Conservation (phyloP, 2,329 filamentous ascomycete genomes). For the Colletotrichum camelliae region DNA sequence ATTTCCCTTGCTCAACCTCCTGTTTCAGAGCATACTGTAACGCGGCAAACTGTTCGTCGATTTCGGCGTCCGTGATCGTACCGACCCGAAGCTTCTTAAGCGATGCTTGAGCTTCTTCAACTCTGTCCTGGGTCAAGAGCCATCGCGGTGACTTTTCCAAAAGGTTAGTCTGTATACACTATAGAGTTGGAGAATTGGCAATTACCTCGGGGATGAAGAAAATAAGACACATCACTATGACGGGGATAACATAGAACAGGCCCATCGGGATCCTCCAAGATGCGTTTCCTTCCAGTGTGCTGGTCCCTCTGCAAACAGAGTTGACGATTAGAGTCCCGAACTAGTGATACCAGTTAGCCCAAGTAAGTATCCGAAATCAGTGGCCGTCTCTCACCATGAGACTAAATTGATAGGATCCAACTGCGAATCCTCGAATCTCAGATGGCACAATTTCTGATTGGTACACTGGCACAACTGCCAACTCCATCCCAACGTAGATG, state of each 20-base stretch:
- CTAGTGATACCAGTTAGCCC: not conserved
- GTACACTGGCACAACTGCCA: slow-evolving; percentile 41
- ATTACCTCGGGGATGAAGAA: slow-evolving; percentile 33
- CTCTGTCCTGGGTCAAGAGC: slow-evolving; percentile 30
- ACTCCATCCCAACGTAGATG: slow-evolving; percentile 44
- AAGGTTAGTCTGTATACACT: not conserved
- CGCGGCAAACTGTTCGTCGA: slow-evolving; percentile 25
- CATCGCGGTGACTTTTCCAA: slow-evolving; percentile 29
- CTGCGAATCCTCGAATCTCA: slow-evolving; percentile 35
- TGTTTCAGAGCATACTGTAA: slow-evolving; percentile 3
- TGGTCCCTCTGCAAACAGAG: slow-evolving; percentile 34
- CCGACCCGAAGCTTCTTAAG: slow-evolving; percentile 29
- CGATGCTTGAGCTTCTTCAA: slow-evolving; percentile 31
- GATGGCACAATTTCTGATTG: slow-evolving; percentile 39
- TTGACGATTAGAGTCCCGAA: slow-evolving; percentile 31
- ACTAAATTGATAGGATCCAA: slow-evolving; percentile 40
- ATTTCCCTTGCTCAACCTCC: slow-evolving; percentile 13
- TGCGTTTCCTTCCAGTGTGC: slow-evolving; percentile 30
- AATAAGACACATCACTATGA: slow-evolving; percentile 29
- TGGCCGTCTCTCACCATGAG: slow-evolving; percentile 23
- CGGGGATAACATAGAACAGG: slow-evolving; percentile 37
- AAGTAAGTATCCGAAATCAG: no score
- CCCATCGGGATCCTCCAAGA: slow-evolving; percentile 40
- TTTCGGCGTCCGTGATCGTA: slow-evolving; percentile 27
- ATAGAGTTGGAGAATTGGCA: not conserved